Conservation (phyloP, 2,329 filamentous ascomycete species). For the Penicillium digitatum region DNA sequence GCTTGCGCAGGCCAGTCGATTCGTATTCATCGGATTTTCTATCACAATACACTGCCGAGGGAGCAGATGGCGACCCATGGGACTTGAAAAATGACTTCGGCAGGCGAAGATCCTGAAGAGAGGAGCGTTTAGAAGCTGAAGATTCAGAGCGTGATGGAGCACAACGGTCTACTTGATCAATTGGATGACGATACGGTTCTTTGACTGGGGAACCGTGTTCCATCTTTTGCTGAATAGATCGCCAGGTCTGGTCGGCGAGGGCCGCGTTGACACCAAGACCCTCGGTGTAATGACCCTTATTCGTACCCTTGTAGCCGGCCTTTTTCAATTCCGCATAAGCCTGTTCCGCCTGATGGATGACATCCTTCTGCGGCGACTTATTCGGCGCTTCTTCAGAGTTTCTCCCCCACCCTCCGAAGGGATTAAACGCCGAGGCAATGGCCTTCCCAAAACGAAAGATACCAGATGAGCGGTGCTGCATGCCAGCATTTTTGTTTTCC, state of each 20-base stretch:
- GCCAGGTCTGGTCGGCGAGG: conserved; percentile 35
- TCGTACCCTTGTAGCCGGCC: conserved; percentile 47
- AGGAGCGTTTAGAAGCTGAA: conserved; percentile 30
- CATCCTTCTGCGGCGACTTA: conserved; percentile 39
- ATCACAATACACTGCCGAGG: conserved; percentile 13
- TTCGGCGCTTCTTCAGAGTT: conserved; percentile 34
- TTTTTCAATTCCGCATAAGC: conserved; percentile 54
- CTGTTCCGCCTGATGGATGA: conserved; percentile 47
- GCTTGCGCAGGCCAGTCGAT: conserved; percentile 39
- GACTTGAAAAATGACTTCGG: conserved; percentile 31
- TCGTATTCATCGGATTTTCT: conserved; percentile 26
- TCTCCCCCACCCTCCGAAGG: conserved; percentile 48
- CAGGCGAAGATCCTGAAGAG: conserved; percentile 37
- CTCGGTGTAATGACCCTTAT: conserved; percentile 33
- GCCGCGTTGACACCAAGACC: conserved; percentile 17
- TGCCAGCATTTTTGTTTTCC: conserved; percentile 23
- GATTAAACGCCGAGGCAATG: conserved; percentile 53
- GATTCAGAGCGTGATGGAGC: conserved; percentile 18
- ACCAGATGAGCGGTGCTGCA: conserved; percentile 39
- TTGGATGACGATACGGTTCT: conserved; percentile 17
- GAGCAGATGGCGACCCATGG: conserved; percentile 29
- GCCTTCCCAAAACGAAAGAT: conserved; percentile 56
- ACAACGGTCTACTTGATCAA: not conserved
- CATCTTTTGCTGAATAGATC: conserved; percentile 33
- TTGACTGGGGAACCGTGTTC: conserved; percentile 17